Conservation (phyloP, 352 stramenopile genomes). For the Paralagenidium karlingii region DNA sequence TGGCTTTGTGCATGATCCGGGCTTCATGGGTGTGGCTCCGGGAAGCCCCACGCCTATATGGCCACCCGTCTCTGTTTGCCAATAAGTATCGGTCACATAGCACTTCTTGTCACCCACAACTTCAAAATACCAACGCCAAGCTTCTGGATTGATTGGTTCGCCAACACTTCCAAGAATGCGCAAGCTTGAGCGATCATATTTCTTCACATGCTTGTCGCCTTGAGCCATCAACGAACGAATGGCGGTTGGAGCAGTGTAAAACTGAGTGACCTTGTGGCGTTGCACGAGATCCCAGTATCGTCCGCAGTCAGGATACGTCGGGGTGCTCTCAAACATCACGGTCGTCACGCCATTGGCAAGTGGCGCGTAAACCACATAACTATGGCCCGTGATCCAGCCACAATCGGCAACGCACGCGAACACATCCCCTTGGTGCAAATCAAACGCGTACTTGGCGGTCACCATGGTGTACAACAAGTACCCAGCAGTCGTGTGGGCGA, state of each 20-base stretch:
- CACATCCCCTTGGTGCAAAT: constrained; percentile 88
- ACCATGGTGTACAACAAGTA: constrained; percentile 92
- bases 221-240: constrained; percentile 98
- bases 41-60: constrained; percentile 90
- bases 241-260: constrained; percentile 90
- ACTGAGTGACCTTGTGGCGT: constrained; percentile 94
- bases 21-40: constrained; percentile 81
- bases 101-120: constrained; percentile 76
- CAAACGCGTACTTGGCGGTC: constrained; percentile 91
- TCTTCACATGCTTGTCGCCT: constrained; percentile 83
- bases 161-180: constrained; percentile 95
- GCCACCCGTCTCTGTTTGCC: constrained; percentile 95
- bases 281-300: constrained; percentile 97
- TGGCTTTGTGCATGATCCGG: constrained; percentile 90
- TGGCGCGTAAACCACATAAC: constrained; percentile 95
- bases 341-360: constrained; percentile 95
- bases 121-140: constrained; percentile 94
- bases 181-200: constrained; percentile 91
- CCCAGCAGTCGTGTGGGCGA: constrained; percentile 92
- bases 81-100: constrained; percentile 95
- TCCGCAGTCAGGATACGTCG: constrained; percentile 91
- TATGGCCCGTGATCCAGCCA: constrained; percentile 97
- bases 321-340: constrained; percentile 97
- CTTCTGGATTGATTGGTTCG: constrained; percentile 98
- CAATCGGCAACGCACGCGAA: constrained; percentile 93